Conservation (phyloP, 257 asterid genomes). For the Linaria vulgaris region DNA sequence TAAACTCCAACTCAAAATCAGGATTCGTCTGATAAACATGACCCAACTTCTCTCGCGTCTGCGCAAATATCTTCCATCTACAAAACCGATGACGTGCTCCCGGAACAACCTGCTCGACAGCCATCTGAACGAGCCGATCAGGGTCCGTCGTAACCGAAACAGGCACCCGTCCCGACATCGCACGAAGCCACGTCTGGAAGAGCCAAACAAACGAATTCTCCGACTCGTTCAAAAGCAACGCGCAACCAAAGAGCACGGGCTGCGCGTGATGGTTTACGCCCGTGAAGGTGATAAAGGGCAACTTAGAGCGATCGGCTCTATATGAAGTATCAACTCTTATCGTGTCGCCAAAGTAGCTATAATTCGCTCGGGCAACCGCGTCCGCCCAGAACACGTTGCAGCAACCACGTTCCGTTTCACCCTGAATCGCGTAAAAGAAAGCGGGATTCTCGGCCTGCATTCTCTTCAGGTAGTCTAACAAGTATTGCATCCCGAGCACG, state of each 20-base stretch:
- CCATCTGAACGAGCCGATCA: conserved; percentile 62
- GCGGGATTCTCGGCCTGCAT: conserved; percentile 58
- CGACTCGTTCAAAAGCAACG: conserved; percentile 60
- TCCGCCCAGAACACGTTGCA: conserved; percentile 77
- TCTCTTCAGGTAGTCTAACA: conserved; percentile 62
- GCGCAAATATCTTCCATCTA: conserved; percentile 66
- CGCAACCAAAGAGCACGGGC: conserved; percentile 81
- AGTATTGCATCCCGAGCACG: conserved; percentile 50
- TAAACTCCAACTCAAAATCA: conserved; percentile 56
- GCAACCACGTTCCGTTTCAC: conserved; percentile 41
- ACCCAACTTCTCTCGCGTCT: conserved; percentile 62
- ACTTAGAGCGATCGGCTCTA: conserved; percentile 36
- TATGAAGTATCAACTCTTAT: conserved; percentile 63
- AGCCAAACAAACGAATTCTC: conserved; percentile 67
- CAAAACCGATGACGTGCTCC: conserved; percentile 58
- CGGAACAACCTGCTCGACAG: conserved; percentile 64
- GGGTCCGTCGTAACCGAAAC: conserved; percentile 64
- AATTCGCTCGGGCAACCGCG: conserved; percentile 52
- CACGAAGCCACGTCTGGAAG: conserved; percentile 68
- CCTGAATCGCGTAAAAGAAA: conserved; percentile 66
- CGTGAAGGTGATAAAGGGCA: conserved; percentile 67
- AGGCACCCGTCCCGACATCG: conserved; percentile 64
- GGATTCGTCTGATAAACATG: conserved; percentile 48
- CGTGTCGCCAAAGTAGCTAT: conserved; percentile 68
- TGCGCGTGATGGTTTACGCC: conserved; percentile 89